Conservation (phyloP, 169 alveolate species). For the Fabrea salina region DNA sequence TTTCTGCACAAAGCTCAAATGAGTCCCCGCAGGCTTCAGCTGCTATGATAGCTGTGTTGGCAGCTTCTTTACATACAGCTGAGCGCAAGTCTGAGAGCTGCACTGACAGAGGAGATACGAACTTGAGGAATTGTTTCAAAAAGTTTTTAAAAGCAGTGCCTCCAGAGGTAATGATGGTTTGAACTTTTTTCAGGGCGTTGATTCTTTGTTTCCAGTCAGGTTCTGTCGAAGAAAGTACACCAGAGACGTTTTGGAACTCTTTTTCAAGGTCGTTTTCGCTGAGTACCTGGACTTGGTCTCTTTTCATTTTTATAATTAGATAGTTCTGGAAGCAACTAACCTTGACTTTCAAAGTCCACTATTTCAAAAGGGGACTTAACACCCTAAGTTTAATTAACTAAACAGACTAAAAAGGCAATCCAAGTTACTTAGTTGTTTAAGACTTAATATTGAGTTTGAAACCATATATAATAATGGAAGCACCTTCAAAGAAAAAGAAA, state of each 20-base stretch:
- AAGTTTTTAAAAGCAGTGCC: not conserved
- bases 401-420: no score
- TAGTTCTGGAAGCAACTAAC: no score
- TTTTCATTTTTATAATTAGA: no score
- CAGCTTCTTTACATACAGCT: constrained; percentile 36
- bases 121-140: not conserved
- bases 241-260: no score
- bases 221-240: no score
- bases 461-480: not conserved
- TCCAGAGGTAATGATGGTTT: constrained; percentile 18
- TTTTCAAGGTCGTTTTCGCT: no score
- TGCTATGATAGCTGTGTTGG: not conserved
- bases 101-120: constrained; percentile 17
- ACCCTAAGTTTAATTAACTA: no score
- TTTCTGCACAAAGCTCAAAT: constrained; percentile 36
- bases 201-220: constrained; percentile 27
- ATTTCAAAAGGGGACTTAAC: no score
- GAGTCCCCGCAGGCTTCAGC: constrained; percentile 19
- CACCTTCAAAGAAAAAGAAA: not conserved
- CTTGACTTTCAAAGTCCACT: no score
- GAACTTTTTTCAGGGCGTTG: constrained; percentile 21
- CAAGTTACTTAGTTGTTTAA: no score
- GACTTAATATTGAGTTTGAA: no score
- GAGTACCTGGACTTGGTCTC: no score
- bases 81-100: constrained; percentile 25